These are phyloP conservation scores for Boeremia exigua DNA, from an alignment of 2,329 filamentous ascomycete species.

Conservation along the genomic window DNA sequence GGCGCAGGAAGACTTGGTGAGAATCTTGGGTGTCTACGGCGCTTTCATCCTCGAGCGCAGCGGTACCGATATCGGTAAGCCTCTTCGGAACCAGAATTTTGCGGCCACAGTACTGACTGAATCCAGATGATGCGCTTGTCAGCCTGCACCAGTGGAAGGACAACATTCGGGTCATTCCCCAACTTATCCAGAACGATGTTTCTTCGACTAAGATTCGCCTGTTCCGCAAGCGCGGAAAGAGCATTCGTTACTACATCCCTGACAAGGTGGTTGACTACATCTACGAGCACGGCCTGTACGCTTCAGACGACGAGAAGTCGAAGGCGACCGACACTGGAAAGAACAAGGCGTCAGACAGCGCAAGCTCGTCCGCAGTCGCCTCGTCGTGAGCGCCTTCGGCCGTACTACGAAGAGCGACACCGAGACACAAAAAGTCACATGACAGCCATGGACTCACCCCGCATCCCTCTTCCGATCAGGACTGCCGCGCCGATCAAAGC, in stretches of 20 bases:
- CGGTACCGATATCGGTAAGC: constrained; percentile 74
- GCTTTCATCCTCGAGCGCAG: constrained; percentile 87
- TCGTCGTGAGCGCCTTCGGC: constrained; percentile 18
- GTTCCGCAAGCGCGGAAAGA: constrained; percentile 59
- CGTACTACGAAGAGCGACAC: background rate
- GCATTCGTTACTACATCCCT: constrained; percentile 51
- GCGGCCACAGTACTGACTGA: constrained; percentile 12
- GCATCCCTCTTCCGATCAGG: constrained; percentile 24
- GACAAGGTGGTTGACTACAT: constrained; percentile 49
- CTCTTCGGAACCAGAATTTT: background rate
- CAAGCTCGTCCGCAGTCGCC: constrained; percentile 27
- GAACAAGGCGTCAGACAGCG: constrained; percentile 30
- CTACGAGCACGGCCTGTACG: constrained; percentile 49
- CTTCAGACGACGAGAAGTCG: constrained; percentile 46
- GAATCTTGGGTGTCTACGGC: constrained; percentile 84
- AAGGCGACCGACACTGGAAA: constrained; percentile 42
- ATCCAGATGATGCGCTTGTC: constrained; percentile 76
- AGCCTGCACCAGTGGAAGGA: constrained; percentile 81
- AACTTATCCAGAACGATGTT: constrained; percentile 86
- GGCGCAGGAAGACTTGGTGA: constrained; percentile 82
- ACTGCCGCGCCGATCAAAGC: constrained; percentile 21
- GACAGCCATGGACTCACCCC: background rate
- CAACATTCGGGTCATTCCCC: constrained; percentile 86
- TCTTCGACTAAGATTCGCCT: constrained; percentile 83
- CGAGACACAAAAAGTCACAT: background rate